Percentiles rank a stretch among this genome's conserved stretches.
These are phyloP conservation scores for Hibiscus mutabilis DNA, from an alignment of 345 rosid species.

Conservation along the genomic window DNA sequence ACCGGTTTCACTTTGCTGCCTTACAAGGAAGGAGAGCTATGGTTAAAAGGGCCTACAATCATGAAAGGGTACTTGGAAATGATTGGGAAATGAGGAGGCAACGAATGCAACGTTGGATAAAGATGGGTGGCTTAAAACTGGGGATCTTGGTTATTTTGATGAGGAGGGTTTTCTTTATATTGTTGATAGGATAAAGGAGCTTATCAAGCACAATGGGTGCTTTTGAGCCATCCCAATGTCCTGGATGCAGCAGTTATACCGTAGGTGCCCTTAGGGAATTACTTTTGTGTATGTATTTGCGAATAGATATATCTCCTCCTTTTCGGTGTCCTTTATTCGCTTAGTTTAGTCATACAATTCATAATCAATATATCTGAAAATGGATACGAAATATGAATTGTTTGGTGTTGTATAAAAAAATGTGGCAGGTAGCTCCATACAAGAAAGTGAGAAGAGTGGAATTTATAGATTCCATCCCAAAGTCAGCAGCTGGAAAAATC, in stretches of 20 bases:
- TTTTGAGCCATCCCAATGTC: constrained; percentile 41
- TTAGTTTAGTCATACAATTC: too few relatives aligned
- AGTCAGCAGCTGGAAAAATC: constrained; percentile 11
- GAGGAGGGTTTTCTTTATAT: constrained; percentile 43
- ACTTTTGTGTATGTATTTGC: not conserved
- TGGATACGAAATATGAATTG: too few relatives aligned
- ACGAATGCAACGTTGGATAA: constrained; percentile 33
- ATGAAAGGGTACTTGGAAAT: constrained; percentile 55
- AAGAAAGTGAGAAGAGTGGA: constrained; percentile 54
- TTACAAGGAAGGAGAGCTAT: constrained; percentile 37
- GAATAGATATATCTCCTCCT: too few relatives aligned
- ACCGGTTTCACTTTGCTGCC: constrained; percentile 38
- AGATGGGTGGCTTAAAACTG: constrained; percentile 61
- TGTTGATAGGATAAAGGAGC: constrained; percentile 63
- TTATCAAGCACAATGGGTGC: constrained; percentile 65
- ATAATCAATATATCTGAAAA: too few relatives aligned
- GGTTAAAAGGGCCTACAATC: constrained; percentile 42
- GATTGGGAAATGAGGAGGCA: constrained; percentile 40
- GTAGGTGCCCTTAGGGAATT: constrained; percentile 19
- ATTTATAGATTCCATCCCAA: constrained; percentile 45
- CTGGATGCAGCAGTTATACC: constrained; percentile 60
- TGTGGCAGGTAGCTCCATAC: constrained; percentile 58
- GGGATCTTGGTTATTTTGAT: constrained; percentile 56
- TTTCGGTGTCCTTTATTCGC: too few relatives aligned
- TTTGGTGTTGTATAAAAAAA: too few relatives aligned